A percentile compares a stretch with the other conserved stretches of the same genome.
These are phyloP conservation scores for Anethum foeniculum DNA, from an alignment of 140 eudicot species.

Conservation along the genomic window DNA sequence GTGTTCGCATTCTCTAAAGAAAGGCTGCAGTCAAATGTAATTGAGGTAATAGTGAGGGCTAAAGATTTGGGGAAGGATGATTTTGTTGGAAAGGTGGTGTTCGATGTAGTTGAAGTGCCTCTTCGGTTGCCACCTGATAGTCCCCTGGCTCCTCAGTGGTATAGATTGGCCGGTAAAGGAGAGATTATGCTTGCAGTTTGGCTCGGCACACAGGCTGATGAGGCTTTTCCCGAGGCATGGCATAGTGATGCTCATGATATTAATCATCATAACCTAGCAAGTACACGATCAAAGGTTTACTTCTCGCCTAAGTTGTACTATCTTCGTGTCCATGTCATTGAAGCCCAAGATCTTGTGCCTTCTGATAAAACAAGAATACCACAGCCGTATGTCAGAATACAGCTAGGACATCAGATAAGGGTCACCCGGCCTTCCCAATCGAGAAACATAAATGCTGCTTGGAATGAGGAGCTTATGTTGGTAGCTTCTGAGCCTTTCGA, in stretches of 20 bases:
- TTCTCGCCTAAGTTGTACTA: conserved; percentile 78
- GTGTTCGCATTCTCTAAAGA: conserved; percentile 89
- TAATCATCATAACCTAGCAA: conserved; percentile 63
- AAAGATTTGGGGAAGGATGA: conserved; percentile 81
- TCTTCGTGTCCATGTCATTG: conserved; percentile 65
- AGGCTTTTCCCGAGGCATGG: conserved; percentile 96
- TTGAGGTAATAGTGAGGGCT: conserved; percentile 72
- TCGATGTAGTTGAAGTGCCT: conserved; percentile 68
- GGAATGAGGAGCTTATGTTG: conserved; percentile 91
- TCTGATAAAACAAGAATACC: conserved; percentile 52
- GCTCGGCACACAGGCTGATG: conserved; percentile 98
- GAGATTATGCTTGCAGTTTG: conserved; percentile 95
- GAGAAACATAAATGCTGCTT: conserved; percentile 46
- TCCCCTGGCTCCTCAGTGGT: conserved; percentile 95
- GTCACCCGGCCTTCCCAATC: conserved; percentile 46
- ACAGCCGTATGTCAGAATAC: conserved; percentile 44
- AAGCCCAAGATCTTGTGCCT: conserved; percentile 87
- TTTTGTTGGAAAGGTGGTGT: conserved; percentile 54
- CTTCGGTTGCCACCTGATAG: conserved; percentile 84
- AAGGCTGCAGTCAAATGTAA: conserved; percentile 51
- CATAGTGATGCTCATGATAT: conserved; percentile 85
- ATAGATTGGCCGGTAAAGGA: conserved; percentile 49
- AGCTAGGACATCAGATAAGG: conserved; percentile 58
- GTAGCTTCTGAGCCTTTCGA: conserved; percentile 94
- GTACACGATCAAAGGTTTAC: conserved; percentile 82